Conservation (phyloP, 1,139 yeast species). For the Pichia sp. region DNA sequence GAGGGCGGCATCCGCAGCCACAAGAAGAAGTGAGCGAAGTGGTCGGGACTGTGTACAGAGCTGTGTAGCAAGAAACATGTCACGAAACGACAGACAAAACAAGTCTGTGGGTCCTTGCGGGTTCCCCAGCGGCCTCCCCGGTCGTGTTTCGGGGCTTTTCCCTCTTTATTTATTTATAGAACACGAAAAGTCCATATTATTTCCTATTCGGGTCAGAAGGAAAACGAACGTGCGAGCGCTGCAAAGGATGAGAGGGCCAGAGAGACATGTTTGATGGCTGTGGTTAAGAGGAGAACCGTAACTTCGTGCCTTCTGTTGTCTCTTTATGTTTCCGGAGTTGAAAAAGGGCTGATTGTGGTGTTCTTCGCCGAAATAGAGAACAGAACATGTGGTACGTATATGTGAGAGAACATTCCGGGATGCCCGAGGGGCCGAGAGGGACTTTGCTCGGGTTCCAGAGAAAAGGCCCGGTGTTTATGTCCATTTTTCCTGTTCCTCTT, state of each 20-base stretch:
- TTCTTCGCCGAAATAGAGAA: not conserved
- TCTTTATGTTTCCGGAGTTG: not conserved
- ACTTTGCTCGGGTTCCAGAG: no score
- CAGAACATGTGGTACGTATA: not conserved
- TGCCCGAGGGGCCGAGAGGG: no score
- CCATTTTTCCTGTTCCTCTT: not conserved
- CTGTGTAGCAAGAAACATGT: no score
- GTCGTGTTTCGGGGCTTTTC: not conserved
- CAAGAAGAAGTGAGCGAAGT: slow-evolving; percentile 10
- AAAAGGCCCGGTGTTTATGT: not conserved
- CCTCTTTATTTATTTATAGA: not conserved
- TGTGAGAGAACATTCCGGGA: no score
- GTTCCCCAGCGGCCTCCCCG: not conserved
- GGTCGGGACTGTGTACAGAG: not conserved
- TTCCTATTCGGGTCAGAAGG: slow-evolving; percentile 7
- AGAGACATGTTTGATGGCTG: not conserved
- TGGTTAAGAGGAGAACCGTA: not conserved
- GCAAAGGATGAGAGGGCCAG: not conserved
- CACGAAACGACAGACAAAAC: no score
- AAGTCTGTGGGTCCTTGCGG: no score
- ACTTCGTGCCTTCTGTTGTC: not conserved
- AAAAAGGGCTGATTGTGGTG: not conserved
- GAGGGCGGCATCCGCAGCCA: slow-evolving; percentile 40
- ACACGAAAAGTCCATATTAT: slow-evolving; percentile 3
- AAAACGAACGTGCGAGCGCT: not conserved